These are phyloP conservation scores for Penicillium goetzii DNA, from an alignment of 495 filamentous ascomycete species.

Conservation along the genomic window DNA sequence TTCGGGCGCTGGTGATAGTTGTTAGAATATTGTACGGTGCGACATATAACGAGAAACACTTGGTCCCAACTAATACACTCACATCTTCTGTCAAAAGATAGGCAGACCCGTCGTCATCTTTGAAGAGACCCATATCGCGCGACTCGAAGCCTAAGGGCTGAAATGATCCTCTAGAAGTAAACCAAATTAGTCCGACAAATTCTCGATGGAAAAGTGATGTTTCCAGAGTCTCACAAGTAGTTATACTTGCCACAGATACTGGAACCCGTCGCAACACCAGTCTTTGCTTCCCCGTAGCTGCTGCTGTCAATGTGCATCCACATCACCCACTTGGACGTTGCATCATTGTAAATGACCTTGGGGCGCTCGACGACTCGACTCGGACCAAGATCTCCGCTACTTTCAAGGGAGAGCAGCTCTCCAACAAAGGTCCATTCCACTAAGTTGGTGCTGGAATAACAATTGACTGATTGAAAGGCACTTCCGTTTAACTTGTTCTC, in stretches of 20 bases:
- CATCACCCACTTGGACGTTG: slow-evolving; percentile 56
- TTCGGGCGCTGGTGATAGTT: neutral
- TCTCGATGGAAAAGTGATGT: neutral
- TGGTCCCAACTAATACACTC: neutral
- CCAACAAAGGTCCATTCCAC: slow-evolving; percentile 65
- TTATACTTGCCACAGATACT: slow-evolving; percentile 62
- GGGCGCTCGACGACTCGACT: slow-evolving; percentile 66
- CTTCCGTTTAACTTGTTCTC: slow-evolving; percentile 66
- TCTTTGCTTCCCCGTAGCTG: slow-evolving; percentile 65
- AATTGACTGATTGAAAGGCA: slow-evolving; percentile 64
- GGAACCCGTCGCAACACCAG: slow-evolving; percentile 62
- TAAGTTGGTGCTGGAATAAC: slow-evolving; percentile 54
- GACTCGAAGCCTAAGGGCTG: slow-evolving; percentile 57
- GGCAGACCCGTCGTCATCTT: slow-evolving; percentile 60
- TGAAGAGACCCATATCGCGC: slow-evolving; percentile 65
- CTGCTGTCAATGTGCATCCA: slow-evolving; percentile 71
- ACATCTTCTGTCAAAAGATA: slow-evolving; percentile 70
- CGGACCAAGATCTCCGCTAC: slow-evolving; percentile 61
- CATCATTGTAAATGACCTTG: slow-evolving; percentile 64
- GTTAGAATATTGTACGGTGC: neutral
- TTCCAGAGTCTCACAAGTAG: neutral
- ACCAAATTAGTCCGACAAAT: neutral
- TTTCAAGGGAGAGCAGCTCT: slow-evolving; percentile 54
- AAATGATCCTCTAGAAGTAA: slow-evolving; percentile 8
- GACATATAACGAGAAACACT: neutral